phyloP scores from a whole-genome alignment of 2,329 filamentous ascomycete genomes.

The Lecanicillium sp. region DNA sequence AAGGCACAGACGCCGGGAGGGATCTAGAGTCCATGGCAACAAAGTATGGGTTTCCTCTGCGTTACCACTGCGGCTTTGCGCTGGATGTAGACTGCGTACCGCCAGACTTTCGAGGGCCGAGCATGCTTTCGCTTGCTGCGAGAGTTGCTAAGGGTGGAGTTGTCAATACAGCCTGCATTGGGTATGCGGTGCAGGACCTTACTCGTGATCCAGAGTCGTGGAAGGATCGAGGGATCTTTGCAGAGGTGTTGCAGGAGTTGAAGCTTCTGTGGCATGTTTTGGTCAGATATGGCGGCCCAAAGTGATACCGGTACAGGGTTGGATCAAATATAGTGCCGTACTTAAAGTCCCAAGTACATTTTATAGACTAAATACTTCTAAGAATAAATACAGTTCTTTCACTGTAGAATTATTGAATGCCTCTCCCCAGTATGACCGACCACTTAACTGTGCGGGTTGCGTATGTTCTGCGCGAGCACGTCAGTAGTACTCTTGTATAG shows the following conservation, averaged over 20 bases:
- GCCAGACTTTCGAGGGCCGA: conserved; percentile 12
- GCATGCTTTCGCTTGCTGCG: conserved; percentile 11
- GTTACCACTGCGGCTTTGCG: conserved; percentile 9
- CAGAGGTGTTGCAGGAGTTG: conserved; percentile 9
- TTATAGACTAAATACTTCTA: too few species aligned
- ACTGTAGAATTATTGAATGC: too few species aligned
- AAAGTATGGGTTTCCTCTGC: conserved; percentile 11
- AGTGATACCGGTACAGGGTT: too few species aligned
- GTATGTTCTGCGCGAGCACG: too few species aligned
- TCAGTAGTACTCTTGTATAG: too few species aligned
- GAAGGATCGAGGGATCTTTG: conserved; percentile 5
- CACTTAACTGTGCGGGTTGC: too few species aligned
- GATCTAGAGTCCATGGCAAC: conserved; percentile 7
- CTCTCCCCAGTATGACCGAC: too few species aligned
- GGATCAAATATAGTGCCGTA: too few species aligned
- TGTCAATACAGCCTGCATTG: conserved; percentile 7
- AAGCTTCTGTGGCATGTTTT: conserved; percentile 12
- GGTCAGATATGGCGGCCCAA: conserved; percentile 8
- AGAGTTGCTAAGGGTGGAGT: conserved; percentile 6
- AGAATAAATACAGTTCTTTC: too few species aligned
- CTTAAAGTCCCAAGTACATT: too few species aligned
- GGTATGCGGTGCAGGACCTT: background rate
- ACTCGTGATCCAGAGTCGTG: conserved; percentile 1
- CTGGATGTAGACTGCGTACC: conserved; percentile 7
- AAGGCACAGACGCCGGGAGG: conserved; percentile 5